Conservation (phyloP, 1,284 basidiomycete genomes). For the Thecaphora frezii region DNA sequence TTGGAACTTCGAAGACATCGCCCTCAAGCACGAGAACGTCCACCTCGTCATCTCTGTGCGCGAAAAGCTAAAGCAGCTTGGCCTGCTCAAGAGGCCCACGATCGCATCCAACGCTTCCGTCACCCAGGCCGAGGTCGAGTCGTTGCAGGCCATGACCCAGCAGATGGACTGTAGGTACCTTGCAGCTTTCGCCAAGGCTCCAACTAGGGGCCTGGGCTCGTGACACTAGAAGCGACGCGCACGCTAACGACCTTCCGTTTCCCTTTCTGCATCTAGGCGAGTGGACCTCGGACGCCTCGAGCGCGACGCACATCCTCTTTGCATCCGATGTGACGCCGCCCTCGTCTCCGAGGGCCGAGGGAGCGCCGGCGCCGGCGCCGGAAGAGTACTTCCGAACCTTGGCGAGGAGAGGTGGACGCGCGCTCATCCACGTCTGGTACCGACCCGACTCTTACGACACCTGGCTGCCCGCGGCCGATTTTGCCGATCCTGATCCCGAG, state of each 20-base stretch:
- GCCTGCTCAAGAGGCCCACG: conserved; percentile 27
- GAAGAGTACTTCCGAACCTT: conserved; percentile 57
- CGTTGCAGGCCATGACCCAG: conserved; percentile 37
- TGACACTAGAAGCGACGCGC: too few species aligned
- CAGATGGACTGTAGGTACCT: conserved; percentile 32
- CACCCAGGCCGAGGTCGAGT: conserved; percentile 47
- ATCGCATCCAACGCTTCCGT: conserved; percentile 42
- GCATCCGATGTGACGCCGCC: conserved; percentile 38
- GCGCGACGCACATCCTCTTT: conserved; percentile 50
- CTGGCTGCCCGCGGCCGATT: conserved; percentile 57
- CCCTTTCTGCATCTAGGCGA: conserved; percentile 9
- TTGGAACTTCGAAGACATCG: conserved; percentile 42
- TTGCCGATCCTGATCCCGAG: conserved; percentile 55
- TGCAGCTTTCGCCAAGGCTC: too few species aligned
- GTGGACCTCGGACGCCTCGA: conserved; percentile 38
- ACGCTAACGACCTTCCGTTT: conserved; percentile 3
- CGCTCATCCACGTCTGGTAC: conserved; percentile 59
- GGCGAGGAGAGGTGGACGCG: conserved; percentile 43
- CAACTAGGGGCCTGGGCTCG: too few species aligned
- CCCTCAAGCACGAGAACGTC: conserved; percentile 30
- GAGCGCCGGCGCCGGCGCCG: conserved; percentile 12
- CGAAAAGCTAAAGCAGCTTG: conserved; percentile 25
- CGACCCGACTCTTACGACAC: conserved; percentile 59
- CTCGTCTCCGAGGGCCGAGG: conserved; percentile 31
- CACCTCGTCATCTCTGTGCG: conserved; percentile 46